phyloP scores from a whole-genome alignment of 2,329 filamentous ascomycete species.

The Botrytis sinoallii region DNA sequence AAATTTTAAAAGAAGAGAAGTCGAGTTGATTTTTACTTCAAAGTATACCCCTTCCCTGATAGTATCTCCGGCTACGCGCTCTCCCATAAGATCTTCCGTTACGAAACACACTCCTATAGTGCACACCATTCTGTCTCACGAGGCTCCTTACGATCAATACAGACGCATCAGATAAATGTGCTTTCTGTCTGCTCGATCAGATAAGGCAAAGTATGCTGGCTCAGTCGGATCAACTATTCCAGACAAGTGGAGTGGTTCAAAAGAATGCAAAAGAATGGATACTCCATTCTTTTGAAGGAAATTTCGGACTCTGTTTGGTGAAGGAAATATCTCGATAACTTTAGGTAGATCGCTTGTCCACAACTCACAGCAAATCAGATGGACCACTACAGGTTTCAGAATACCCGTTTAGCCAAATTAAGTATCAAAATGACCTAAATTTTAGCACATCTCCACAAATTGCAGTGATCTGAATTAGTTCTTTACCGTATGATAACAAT shows the following conservation, averaged over 20 bases:
- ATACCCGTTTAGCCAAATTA: not conserved
- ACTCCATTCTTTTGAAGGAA: not conserved
- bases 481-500: not conserved
- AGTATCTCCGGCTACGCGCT: not conserved
- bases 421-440: not conserved
- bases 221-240: not conserved
- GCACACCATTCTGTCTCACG: fast-evolving
- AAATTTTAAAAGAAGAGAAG: not conserved
- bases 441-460: no score
- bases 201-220: not conserved
- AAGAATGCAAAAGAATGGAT: not conserved
- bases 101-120: not conserved
- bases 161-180: not conserved
- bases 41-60: not conserved
- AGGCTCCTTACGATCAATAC: fast-evolving
- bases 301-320: not conserved
- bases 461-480: fast-evolving
- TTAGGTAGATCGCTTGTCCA: not conserved
- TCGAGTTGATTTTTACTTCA: not conserved
- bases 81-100: fast-evolving
- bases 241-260: not conserved
- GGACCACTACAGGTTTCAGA: not conserved
- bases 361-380: not conserved
- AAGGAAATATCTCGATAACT: not conserved
- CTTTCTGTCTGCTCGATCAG: not conserved